These are phyloP conservation scores for Tuctoria greenei DNA, from an alignment of 176 grass and related monocot genomes.

Conservation along the genomic window DNA sequence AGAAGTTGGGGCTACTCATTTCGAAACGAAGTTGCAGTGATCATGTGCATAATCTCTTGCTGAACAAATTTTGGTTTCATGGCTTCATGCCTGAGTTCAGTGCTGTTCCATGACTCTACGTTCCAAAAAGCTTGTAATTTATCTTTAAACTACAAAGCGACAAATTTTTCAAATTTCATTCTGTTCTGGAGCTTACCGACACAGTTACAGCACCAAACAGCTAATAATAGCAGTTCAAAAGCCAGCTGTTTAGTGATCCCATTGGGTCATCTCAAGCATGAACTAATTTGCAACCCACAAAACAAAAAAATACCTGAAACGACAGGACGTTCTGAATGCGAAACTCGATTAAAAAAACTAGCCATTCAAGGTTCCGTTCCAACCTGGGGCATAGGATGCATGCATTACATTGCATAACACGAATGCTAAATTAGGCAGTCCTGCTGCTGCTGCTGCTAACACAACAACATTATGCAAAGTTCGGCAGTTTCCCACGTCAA, in stretches of 20 bases:
- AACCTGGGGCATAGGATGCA: neutral
- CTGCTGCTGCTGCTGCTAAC: neutral
- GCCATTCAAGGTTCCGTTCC: neutral
- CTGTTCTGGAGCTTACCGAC: neutral
- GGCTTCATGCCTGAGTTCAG: neutral
- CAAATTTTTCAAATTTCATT: too few species aligned
- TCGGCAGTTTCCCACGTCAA: constrained; percentile 12
- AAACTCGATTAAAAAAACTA: neutral
- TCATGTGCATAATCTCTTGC: too few species aligned
- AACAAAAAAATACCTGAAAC: too few species aligned
- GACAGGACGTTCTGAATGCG: neutral
- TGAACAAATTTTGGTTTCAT: neutral
- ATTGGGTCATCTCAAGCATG: too few species aligned
- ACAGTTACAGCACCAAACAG: neutral
- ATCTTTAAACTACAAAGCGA: too few species aligned
- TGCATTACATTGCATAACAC: constrained; percentile 11
- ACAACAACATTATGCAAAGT: constrained; percentile 1
- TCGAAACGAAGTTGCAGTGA: neutral
- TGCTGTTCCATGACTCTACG: neutral
- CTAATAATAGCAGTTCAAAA: too few species aligned
- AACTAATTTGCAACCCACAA: too few species aligned
- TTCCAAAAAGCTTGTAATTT: too few species aligned
- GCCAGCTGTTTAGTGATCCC: too few species aligned
- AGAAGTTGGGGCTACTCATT: too few species aligned
- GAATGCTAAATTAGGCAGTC: constrained; percentile 35